These are phyloP conservation scores for Bryoerythrophyllum caledonicum DNA, from an alignment of 225 moss, liverwort and hornwort genomes.

Conservation along the genomic window DNA sequence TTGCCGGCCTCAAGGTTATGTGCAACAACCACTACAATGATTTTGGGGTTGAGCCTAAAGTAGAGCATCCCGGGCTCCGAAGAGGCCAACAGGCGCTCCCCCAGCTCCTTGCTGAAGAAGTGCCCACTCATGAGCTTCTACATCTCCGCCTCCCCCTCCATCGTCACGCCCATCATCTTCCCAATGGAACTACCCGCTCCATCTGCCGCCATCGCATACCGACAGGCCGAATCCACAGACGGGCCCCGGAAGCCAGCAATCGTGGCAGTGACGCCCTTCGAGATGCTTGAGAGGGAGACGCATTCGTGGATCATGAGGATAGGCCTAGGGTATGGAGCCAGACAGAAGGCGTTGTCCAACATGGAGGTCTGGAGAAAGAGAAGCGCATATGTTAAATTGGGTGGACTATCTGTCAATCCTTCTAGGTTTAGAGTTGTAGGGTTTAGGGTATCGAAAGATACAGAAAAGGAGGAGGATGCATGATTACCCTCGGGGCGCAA, in stretches of 20 bases:
- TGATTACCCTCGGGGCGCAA: constrained; percentile 75
- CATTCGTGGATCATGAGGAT: constrained; percentile 76
- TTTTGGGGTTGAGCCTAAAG: constrained; percentile 77
- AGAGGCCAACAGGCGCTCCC: constrained; percentile 52
- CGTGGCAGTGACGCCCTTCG: constrained; percentile 46
- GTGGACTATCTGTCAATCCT: too few relatives aligned
- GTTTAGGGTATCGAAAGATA: background rate
- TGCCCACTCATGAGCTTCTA: constrained; percentile 83
- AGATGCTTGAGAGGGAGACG: constrained; percentile 51
- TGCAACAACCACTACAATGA: constrained; percentile 87
- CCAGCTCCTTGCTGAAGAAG: constrained; percentile 75
- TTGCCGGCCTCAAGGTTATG: constrained; percentile 86
- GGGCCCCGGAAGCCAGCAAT: constrained; percentile 47
- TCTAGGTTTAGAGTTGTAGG: too few relatives aligned
- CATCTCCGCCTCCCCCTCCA: constrained; percentile 77
- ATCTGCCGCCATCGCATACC: constrained; percentile 88
- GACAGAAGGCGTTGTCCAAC: constrained; percentile 30
- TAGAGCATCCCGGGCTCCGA: constrained; percentile 89
- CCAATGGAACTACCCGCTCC: constrained; percentile 84
- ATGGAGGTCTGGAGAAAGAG: constrained; percentile 45
- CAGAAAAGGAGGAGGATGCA: constrained; percentile 29
- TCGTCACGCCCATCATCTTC: constrained; percentile 57
- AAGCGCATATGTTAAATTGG: background rate
- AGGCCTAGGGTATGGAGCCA: constrained; percentile 21
- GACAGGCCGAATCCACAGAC: constrained; percentile 51